Evolutionary conservation across 2,329 filamentous ascomycete genomes (phyloP).

Genomic region (Penicillium concentricum): DNA sequence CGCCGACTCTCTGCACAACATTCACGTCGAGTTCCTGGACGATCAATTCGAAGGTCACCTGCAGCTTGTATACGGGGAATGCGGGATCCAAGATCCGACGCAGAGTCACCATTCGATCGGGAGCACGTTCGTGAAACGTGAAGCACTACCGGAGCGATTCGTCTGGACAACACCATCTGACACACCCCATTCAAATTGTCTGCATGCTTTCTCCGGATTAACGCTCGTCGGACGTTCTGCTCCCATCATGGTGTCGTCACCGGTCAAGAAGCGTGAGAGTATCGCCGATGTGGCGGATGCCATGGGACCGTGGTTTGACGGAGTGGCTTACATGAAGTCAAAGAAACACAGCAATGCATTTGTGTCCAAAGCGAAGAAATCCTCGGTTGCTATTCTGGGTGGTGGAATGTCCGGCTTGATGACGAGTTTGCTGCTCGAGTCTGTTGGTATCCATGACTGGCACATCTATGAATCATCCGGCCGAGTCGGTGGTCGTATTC

Average conservation of each 20-base stretch:
- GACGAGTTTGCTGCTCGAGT: slow-evolving; percentile 44
- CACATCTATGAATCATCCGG: slow-evolving; percentile 46
- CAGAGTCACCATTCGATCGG: slow-evolving; percentile 49
- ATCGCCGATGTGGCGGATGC: slow-evolving; percentile 38
- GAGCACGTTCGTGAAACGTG: slow-evolving; percentile 38
- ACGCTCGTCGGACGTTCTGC: slow-evolving; percentile 21
- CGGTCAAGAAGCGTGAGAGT: slow-evolving; percentile 22
- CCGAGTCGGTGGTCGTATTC: slow-evolving; percentile 46
- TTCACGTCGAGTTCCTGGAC: slow-evolving; percentile 46
- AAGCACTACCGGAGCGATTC: slow-evolving; percentile 46
- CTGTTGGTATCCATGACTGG: slow-evolving; percentile 48
- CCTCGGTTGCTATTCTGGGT: slow-evolving; percentile 38
- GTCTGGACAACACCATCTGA: slow-evolving; percentile 38
- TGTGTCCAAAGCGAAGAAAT: slow-evolving; percentile 32
- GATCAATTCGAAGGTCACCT: slow-evolving; percentile 46
- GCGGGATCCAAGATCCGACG: slow-evolving; percentile 34
- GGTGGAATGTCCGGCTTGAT: slow-evolving; percentile 40
- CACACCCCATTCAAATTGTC: slow-evolving; percentile 31
- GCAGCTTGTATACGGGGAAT: slow-evolving; percentile 48
- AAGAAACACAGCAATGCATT: slow-evolving; percentile 28
- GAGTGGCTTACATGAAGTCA: slow-evolving; percentile 37
- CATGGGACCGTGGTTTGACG: slow-evolving; percentile 44
- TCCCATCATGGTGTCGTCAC: slow-evolving; percentile 19
- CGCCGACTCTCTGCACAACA: slow-evolving; percentile 49
- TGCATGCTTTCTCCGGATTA: slow-evolving; percentile 35